Evolutionary conservation across 129 eudicot species (phyloP).

Genomic region (Pseudognaphalium luteoalbum): DNA sequence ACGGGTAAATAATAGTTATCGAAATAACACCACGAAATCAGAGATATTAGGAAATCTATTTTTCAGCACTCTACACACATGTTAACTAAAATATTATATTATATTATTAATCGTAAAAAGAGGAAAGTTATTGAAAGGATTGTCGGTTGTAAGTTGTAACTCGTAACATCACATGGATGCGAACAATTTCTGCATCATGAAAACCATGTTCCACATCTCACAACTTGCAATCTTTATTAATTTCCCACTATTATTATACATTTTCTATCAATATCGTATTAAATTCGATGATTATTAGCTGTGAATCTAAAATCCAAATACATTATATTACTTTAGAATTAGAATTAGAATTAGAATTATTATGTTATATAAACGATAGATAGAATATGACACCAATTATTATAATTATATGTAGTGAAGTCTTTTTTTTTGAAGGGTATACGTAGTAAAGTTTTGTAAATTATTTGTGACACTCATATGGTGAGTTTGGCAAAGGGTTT

Average conservation of each 20-base stretch:
- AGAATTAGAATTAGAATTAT: no score
- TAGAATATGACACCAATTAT: neutral
- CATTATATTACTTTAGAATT: no score
- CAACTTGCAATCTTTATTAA: neutral
- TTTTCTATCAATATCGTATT: neutral
- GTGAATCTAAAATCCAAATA: no score
- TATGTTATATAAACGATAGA: no score
- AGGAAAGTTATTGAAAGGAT: neutral
- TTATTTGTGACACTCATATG: no score
- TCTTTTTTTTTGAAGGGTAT: neutral
- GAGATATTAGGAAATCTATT: no score
- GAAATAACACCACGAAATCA: no score
- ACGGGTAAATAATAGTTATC: no score
- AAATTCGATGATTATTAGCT: neutral
- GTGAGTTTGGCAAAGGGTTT: no score
- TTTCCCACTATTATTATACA: neutral
- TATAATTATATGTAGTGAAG: neutral
- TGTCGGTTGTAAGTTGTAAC: neutral
- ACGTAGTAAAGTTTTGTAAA: no score
- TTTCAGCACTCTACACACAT: no score
- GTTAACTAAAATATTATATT: neutral
- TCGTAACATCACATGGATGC: neutral
- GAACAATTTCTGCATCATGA: constrained; percentile 1
- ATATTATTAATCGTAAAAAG: neutral
- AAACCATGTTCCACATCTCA: constrained; percentile 2